Evolutionary conservation across 176 grass and related monocot species (phyloP).

Genomic region (Oryza glumipatula): DNA sequence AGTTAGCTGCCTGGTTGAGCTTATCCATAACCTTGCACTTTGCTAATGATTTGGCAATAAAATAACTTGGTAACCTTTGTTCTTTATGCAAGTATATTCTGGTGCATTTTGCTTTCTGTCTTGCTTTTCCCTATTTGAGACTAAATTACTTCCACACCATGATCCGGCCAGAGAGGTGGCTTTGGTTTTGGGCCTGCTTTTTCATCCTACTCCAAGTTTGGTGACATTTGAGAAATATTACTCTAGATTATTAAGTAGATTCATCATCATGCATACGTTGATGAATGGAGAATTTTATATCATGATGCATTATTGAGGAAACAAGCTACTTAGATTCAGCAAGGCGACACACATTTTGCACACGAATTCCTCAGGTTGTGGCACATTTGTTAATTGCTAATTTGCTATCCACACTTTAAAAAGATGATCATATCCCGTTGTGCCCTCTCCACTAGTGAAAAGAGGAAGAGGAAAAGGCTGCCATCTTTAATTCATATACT

Average conservation of each 20-base stretch:
- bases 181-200: conserved; percentile 40
- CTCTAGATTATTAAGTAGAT: not conserved
- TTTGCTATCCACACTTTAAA: not conserved
- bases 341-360: conserved; percentile 8
- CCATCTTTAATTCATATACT: conserved; percentile 39
- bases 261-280: not conserved
- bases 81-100: conserved; percentile 53
- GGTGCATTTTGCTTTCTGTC: conserved; percentile 51
- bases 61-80: conserved; percentile 45
- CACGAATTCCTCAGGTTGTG: conserved; percentile 35
- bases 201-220: conserved; percentile 29
- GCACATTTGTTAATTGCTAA: conserved; percentile 21
- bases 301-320: not conserved
- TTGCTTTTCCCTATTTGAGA: conserved; percentile 40
- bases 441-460: conserved; percentile 42
- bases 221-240: conserved; percentile 22
- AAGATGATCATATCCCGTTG: not conserved
- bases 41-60: conserved; percentile 34
- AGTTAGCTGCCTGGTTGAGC: conserved; percentile 38
- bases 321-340: conserved; percentile 23
- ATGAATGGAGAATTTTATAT: not conserved
- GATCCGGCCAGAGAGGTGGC: conserved; percentile 15
- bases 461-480: conserved; percentile 41
- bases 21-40: conserved; percentile 42
- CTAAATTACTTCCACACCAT: conserved; percentile 44